Evolutionary conservation across 2,329 filamentous ascomycete species (phyloP), one percentile per base, ranked within the genome.

Genomic region (Xylariaceae sp.): DNA sequence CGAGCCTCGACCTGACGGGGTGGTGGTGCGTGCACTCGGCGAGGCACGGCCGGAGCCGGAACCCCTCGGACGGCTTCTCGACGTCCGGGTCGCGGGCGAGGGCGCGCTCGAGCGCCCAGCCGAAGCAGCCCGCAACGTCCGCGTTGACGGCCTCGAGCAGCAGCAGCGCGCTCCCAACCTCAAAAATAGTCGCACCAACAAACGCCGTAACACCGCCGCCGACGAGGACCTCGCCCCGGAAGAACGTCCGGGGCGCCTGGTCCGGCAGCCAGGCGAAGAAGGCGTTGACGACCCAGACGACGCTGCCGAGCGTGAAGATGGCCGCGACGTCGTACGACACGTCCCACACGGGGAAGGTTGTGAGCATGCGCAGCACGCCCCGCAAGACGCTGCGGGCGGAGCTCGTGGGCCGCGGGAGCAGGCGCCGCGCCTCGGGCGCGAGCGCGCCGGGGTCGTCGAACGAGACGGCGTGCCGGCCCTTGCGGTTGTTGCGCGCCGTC

Each of bases 81-180:
- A n/a, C n/a, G 8, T 23, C 21, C 21, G 21, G 8, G 8, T 12
- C 21, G 8, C 32, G 27, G 7, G 37, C 36, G 11, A 34, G 13
- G 8, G 34, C 36, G 18, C 39, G 33, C 18, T 42, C 39, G 10
- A 42, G 21, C 26, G 39, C 39, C 37, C 39, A 39, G 9, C 39
- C 39, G 15, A 42, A 39, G 25, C 39, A 42, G 17, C 36, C 39
- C 2, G 31, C 34, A 31, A 25, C 25, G 18, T 35, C 35, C 29
- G 34, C 37, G 26, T 42, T 42, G 17, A 42, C 32, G 6, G 39
- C 39, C 14, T 42, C 39, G 15, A 42, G 16, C 37, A 42, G 35
- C 11, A 42, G 37, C 12, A 42, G 33, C 15, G 39, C 33, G 16
- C 37, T 39, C 3, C 39, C 39, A 13, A 42, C 4, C 31, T 39